Evolutionary conservation across 192 early-diverging fungal genomes (phyloP).

Genomic region (Mortierella antarctica): DNA sequence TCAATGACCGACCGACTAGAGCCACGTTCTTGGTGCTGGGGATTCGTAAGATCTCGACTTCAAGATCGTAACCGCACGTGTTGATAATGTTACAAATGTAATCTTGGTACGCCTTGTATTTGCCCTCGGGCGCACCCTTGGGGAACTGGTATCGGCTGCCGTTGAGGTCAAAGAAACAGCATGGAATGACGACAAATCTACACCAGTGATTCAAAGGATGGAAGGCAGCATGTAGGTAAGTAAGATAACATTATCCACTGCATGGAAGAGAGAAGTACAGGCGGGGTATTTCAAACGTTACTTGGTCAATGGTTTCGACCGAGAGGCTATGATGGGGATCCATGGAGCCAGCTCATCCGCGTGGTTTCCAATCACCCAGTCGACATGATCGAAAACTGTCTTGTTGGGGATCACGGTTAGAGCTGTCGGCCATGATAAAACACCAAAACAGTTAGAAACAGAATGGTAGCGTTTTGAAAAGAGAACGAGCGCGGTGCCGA

Average conservation of each 20-base stretch:
- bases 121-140: slow-evolving; percentile 63
- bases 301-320: slow-evolving; percentile 57
- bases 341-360: slow-evolving; percentile 90
- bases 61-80: slow-evolving; percentile 67
- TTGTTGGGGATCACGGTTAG: slow-evolving; percentile 67
- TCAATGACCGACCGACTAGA: slow-evolving; percentile 67
- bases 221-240: no score
- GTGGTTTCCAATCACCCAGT: slow-evolving; percentile 92
- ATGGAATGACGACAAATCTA: slow-evolving; percentile 84
- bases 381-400: slow-evolving; percentile 58
- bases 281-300: slow-evolving; percentile 6
- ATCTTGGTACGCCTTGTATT: slow-evolving; percentile 75
- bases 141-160: slow-evolving; percentile 67
- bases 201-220: background rate
- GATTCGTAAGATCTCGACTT: slow-evolving; percentile 77
- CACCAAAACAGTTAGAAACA: background rate
- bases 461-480: no score
- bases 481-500: background rate
- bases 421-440: slow-evolving; percentile 39
- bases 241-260: background rate
- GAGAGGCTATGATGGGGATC: slow-evolving; percentile 81
- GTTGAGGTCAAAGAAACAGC: slow-evolving; percentile 81
- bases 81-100: slow-evolving; percentile 66
- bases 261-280: background rate
- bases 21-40: slow-evolving; percentile 87